Base-by-base conservation (phyloP, 2,329 filamentous ascomycete species). In the Teratosphaeria epicoccoides region DNA sequence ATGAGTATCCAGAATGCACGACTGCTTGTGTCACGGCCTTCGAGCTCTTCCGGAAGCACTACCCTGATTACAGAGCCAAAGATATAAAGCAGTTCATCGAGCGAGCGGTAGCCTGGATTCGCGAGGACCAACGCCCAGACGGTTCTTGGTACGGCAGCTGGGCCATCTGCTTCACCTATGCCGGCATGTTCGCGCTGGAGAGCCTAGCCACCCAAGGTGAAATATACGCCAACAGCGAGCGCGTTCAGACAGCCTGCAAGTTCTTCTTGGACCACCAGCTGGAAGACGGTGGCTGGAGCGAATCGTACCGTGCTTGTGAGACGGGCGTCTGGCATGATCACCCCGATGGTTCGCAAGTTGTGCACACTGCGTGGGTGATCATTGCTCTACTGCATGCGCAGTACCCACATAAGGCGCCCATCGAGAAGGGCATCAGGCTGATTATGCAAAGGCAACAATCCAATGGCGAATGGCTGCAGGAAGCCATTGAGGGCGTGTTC, bases 151-250 rank as follows among this genome's bases (percentile, higher is more conserved):
- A 98, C 66, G 93, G 93, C 45, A 89, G 83, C 65, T 98, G 93
- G 93, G 93, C 88, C 49, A 94, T 98, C 62, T 98, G 93, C 72
- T 98, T 95, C 70, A 96, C 90, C 0, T 98, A 98, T 66, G 93
- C 90, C 0, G 87, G 82, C 57, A 94, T 97, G 89, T 98, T 98
- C 71, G 90, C 90, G 0, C 76, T 97, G 1, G 91, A 97, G 67
- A 88, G 87, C 56, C 76, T 98, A 59, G 79, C 82, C 5, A 85
- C 83, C 46, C 81, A 88, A 4, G 90, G 90, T 5, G 89, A 97
- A 70, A 87, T 78, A 2, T 94, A 93, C 59, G 72, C 73, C 26
- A 95, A 82, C 56, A 90, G 85, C 61, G 73, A 79, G 4, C 74
- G 83, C 47, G 80, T 89, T 1, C 81, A 78, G 53, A 80, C 81